Base-by-base conservation (phyloP, 140 eudicot genomes). In the Anethum foeniculum region DNA sequence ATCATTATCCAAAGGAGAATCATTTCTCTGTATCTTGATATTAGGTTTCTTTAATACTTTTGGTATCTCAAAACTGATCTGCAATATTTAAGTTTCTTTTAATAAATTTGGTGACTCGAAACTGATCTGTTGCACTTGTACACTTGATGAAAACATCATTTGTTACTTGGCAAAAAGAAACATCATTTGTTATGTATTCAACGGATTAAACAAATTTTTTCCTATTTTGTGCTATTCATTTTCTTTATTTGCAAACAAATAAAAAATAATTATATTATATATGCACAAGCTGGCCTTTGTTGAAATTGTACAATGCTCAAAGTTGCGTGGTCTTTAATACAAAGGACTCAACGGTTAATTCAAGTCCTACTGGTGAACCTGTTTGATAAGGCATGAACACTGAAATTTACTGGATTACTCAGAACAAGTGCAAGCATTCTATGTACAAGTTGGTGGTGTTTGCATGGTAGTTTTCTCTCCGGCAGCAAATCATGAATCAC, bases 401-500 rank as follows among this genome's bases (percentile, higher is more conserved):
- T 14, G 5, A 75, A 47, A 75, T 16, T 25, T 47, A 75, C 41
- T 7, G 41, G n/a, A 12, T 12, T 6, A 1, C n/a, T 15, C 39
- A 25, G 23, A 56, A 13, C 39, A 21, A 58, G 4, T 71, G 27
- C 30, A 28, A 36, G 15, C 23, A 25, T 25, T 36, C 54, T 23
- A 54, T 54, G 81, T 56, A 7, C 81, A 11, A n/a, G 72, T 36
- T 34, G 71, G 27, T 4, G 15, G 64, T 23, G 39, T 52, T 12
- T 77, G 80, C 5, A 36, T 10, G 49, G 49, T 78, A 30, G 7
- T 75, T 75, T 25, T n/a, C n/a, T 44, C 78, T 28, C 21, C 54
- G 11, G 72, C 12, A 14, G 23, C 12, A 44, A 14, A 78, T 87
- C 89, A 80, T 6, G 46, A 58, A 78, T 87, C 89, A 80, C 51